Base-by-base conservation (phyloP, 768 basidiomycete species). In the Cystoderma amianthinum region DNA sequence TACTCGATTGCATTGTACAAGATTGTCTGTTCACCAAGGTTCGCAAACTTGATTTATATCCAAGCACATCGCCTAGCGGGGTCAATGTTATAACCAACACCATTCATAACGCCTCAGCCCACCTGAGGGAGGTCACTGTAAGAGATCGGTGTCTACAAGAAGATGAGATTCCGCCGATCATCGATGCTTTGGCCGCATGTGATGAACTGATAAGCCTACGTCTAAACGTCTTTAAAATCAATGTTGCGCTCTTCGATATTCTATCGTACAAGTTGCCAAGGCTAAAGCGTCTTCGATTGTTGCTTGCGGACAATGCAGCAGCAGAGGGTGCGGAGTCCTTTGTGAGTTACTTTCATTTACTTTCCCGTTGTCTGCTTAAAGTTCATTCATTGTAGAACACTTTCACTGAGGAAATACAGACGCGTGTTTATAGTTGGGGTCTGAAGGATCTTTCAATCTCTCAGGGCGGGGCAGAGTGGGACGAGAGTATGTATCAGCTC, bases 31-130 rank as follows among this genome's bases (percentile, higher is more conserved):
- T 72, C 32, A 44, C 57, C 2, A 49, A 56, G 22, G 49, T 68
- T 13, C 52, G 54, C n/a, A 40, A 44, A 5, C 48, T 75, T 19
- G 62, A 69, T 16, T 53, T 75, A 22, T 73, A 68, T 46, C 71
- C 71, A 1, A 68, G 70, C 3, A 54, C 51, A 30, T 53, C 53
- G 23, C 39, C 41, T 10, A 47, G 35, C 28, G 69, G 69, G 1
- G 61, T 69, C 21, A 51, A 64, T 16, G 52, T 62, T 3, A 52
- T 71, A 9, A 38, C 63, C 3, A 46, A 46, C 4, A 60, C 58
- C 39, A 56, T 69, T 16, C 36, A 55, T 4, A 55, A 61, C 1
- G 61, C 65, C 1, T 50, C 58, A 2, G 36, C 53, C 1, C 63
- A 63, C 1, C 49, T 75, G 17, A 56, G 48, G 9, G 50, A 47